phyloP scores from a whole-genome alignment of 345 rosid genomes.

The Murraya koenigii region DNA sequence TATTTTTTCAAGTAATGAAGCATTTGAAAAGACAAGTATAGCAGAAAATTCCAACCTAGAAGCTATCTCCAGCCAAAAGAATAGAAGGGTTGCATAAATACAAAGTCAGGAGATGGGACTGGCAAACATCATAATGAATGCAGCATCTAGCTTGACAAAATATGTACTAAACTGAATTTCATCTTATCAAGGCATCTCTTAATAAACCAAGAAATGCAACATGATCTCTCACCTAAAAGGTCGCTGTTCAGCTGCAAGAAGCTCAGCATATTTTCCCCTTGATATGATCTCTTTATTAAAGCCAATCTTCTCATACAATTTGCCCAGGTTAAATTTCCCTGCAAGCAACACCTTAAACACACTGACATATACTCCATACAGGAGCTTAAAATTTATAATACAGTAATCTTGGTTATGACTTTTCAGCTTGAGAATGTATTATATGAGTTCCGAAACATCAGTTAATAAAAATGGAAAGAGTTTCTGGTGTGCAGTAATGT shows the following conservation, averaged over 20 bases:
- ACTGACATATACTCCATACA: not conserved
- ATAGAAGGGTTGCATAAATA: not conserved
- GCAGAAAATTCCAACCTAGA: slow-evolving; percentile 1
- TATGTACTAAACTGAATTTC: slow-evolving; percentile 5
- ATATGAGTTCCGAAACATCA: not conserved
- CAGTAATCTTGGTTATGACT: not conserved
- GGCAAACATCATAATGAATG: not conserved
- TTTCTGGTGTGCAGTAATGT: not conserved
- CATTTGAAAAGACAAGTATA: not conserved
- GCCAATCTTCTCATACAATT: slow-evolving; percentile 86
- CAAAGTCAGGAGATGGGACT: not conserved
- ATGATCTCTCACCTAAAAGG: slow-evolving; percentile 63
- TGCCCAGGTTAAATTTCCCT: slow-evolving; percentile 84
- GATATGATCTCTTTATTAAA: slow-evolving; percentile 92
- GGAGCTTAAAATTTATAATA: not conserved
- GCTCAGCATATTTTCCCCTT: slow-evolving; percentile 89
- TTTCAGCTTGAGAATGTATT: not conserved
- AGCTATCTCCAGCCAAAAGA: not conserved
- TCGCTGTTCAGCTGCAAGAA: slow-evolving; percentile 82
- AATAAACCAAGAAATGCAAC: not conserved
- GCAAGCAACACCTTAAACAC: slow-evolving; percentile 14
- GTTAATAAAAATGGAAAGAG: not conserved
- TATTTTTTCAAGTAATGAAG: not conserved
- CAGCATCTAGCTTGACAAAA: not conserved
- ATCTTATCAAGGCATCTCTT: not conserved